phyloP scores from a whole-genome alignment of 2,329 filamentous ascomycete genomes.

The Claviceps capensis region DNA sequence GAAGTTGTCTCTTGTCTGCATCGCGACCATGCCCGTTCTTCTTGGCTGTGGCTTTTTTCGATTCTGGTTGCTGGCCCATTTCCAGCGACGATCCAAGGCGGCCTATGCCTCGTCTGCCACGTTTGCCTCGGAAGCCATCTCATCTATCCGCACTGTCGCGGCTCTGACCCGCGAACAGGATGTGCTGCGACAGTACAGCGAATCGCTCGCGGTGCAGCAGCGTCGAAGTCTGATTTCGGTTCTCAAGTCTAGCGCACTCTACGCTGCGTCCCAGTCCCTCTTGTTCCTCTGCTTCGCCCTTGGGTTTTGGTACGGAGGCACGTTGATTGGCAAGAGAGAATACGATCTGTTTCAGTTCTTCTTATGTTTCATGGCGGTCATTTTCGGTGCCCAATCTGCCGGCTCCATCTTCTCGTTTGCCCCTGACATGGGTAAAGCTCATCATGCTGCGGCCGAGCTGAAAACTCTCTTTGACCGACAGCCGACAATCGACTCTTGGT shows the following conservation, averaged over 20 bases:
- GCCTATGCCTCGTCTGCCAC: slow-evolving; percentile 71
- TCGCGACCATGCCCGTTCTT: slow-evolving; percentile 62
- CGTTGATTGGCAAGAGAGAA: slow-evolving; percentile 54
- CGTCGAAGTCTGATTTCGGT: slow-evolving; percentile 58
- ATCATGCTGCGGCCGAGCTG: slow-evolving; percentile 66
- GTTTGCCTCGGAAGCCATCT: slow-evolving; percentile 86
- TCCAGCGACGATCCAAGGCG: slow-evolving; percentile 64
- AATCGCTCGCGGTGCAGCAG: slow-evolving; percentile 52
- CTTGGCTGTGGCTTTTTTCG: slow-evolving; percentile 75
- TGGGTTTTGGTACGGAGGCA: slow-evolving; percentile 87
- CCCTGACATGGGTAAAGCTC: slow-evolving; percentile 86
- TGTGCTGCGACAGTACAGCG: slow-evolving; percentile 59
- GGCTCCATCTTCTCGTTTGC: slow-evolving; percentile 82
- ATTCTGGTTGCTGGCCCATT: slow-evolving; percentile 71
- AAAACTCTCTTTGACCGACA: slow-evolving; percentile 74
- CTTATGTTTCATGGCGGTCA: slow-evolving; percentile 72
- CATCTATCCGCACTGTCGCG: slow-evolving; percentile 85
- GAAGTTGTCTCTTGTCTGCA: slow-evolving; percentile 78
- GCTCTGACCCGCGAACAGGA: slow-evolving; percentile 78
- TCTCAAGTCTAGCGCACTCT: slow-evolving; percentile 62
- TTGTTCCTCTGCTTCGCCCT: slow-evolving; percentile 75
- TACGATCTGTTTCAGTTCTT: slow-evolving; percentile 83
- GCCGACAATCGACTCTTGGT: slow-evolving; percentile 75
- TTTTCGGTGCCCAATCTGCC: slow-evolving; percentile 86
- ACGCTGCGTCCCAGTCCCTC: slow-evolving; percentile 72